Percentiles rank a stretch among this genome's conserved stretches.
Evolutionary conservation across 495 filamentous ascomycete genomes (phyloP).

Genomic region (Niebla homalea): DNA sequence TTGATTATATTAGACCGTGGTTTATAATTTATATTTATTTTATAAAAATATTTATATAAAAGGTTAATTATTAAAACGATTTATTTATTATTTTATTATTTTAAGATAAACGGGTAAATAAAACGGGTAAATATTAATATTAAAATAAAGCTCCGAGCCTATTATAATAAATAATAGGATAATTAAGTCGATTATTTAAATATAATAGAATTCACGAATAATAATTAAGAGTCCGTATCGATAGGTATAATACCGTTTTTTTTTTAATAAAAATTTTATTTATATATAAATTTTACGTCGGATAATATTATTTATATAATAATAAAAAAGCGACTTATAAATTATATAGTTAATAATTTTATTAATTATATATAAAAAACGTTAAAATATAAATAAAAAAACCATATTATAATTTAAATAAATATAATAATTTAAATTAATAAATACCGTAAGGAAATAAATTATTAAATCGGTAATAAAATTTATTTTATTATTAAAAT

Average conservation of each 20-base stretch:
- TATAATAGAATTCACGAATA: no score
- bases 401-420: background rate
- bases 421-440: background rate
- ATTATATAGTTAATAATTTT: no score
- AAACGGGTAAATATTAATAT: no score
- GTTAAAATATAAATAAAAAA: background rate
- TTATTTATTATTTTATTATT: background rate
- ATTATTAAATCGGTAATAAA: background rate
- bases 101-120: background rate
- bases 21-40: background rate
- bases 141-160: no score
- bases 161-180: no score
- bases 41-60: background rate
- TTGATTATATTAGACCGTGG: background rate
- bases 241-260: no score
- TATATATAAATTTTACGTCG: no score
- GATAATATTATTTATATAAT: no score
- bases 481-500: background rate
- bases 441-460: background rate
- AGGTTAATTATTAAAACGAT: background rate
- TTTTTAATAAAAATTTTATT: no score
- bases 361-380: background rate
- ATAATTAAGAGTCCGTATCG: no score
- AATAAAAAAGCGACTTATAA: no score
- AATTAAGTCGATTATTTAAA: no score